Evolutionary conservation across 345 rosid genomes (phyloP), one percentile per base, ranked within the genome.

Genomic region (Brassica carinata): DNA sequence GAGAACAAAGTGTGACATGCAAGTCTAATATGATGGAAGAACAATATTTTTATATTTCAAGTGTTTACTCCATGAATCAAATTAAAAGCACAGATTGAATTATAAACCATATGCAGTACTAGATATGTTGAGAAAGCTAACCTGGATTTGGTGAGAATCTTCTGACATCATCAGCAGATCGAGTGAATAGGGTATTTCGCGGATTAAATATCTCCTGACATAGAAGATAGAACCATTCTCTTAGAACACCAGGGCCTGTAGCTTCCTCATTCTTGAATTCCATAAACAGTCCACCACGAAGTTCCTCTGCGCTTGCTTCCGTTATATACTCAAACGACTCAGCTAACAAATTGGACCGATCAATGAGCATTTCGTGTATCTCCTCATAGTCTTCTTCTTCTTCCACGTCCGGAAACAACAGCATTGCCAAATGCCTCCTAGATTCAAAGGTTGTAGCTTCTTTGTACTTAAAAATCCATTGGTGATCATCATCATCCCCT

Each of bases 251-350:
- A 61, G 99, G 92, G 79, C 99, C 99, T 73, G 99, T 91, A 51
- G 98, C 99, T 88, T 93, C 97, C 89, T 96, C 99, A 64, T 92
- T 92, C 77, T 93, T 92, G 80, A 96, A 96, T 83, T 96, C 96
- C 96, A 96, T 87, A 77, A 87, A 90, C 70, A 96, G 85, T 70
- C 94, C 89, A 80, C 90, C 85, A 85, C 74, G 97, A 68, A 96
- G 82, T 65, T 89, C 77, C 7, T 89, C 90, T 64, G 87, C 85
- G 7, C 86, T 88, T 15, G 98, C 94, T n/a, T 80, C 82, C 30
- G 76, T 72, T 48, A 96, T 89, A 82, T 96, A 96, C 84, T 86
- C 89, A 33, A 92, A 96, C 53, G 99, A 93, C 79, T 96, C 98
- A 17, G 94, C 77, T 89, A 96, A 80, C 82, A 96, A 80, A 40